Percentiles rank a stretch among this genome's conserved stretches.
phyloP scores from a whole-genome alignment of 2,329 filamentous ascomycete genomes.

The Cordyceps militaris region DNA sequence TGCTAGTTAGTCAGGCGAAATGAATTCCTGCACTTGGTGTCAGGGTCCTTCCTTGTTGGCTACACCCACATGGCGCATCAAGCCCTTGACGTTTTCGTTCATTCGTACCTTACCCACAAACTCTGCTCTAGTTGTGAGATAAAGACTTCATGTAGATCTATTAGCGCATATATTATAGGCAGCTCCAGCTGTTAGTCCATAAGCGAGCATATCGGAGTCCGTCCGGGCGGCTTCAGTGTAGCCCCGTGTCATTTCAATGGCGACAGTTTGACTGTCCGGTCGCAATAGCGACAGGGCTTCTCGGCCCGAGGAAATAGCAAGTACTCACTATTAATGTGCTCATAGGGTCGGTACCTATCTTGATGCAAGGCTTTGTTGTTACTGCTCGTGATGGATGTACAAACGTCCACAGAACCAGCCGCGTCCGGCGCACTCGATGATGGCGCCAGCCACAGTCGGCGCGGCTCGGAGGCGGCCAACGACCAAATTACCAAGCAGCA shows the following conservation, averaged over 20 bases:
- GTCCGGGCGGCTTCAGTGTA: neutral
- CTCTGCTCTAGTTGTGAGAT: neutral
- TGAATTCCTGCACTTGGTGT: neutral
- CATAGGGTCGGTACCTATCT: neutral
- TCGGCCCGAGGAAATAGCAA: neutral
- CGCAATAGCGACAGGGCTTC: neutral
- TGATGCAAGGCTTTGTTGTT: neutral
- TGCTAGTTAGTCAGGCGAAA: too few relatives aligned
- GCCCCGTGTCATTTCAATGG: too few relatives aligned
- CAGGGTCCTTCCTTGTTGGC: neutral
- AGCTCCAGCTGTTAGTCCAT: too few relatives aligned
- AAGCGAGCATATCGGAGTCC: neutral
- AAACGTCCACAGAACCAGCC: neutral
- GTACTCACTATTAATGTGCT: neutral
- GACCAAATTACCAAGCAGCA: neutral
- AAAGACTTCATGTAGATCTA: neutral
- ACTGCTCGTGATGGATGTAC: neutral
- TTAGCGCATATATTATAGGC: neutral
- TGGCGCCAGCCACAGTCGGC: neutral
- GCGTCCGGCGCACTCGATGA: neutral
- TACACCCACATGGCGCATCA: neutral
- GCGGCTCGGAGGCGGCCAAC: neutral
- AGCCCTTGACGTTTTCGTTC: neutral
- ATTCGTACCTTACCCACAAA: neutral
- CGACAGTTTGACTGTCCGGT: neutral